A percentile compares a stretch with the other conserved stretches of the same genome.
phyloP scores from a whole-genome alignment of 2,329 filamentous ascomycete species.

The Seiridium cupressi region DNA sequence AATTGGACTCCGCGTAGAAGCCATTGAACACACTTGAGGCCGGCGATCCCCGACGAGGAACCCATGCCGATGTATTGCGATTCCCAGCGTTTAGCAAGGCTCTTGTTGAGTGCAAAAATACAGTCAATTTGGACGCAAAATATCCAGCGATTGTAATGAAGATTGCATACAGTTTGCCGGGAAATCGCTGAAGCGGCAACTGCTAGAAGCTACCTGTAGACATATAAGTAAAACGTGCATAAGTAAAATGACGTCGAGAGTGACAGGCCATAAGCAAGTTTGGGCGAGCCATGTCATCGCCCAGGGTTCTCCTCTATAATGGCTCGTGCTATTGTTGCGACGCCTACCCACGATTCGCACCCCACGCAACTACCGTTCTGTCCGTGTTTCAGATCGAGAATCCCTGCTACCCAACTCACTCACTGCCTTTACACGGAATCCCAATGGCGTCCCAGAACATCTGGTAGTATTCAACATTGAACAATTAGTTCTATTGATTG shows the following conservation, averaged over 20 bases:
- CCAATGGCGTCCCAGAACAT: too few species aligned
- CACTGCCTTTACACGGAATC: too few species aligned
- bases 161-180: neutral
- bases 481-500: too few species aligned
- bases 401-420: too few species aligned
- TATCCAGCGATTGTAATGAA: neutral
- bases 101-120: neutral
- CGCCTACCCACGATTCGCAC: neutral
- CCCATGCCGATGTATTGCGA: neutral
- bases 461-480: too few species aligned
- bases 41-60: neutral
- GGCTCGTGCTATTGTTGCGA: neutral
- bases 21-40: conserved; percentile 40
- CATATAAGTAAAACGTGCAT: neutral
- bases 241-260: neutral
- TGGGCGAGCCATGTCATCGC: neutral
- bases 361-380: neutral
- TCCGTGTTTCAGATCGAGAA: too few species aligned
- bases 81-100: neutral
- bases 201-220: neutral
- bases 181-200: neutral
- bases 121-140: too few species aligned
- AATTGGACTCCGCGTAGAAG: conserved; percentile 61
- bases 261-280: neutral
- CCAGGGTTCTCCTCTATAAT: neutral